Percentiles rank a stretch among this genome's conserved stretches.
phyloP scores from a whole-genome alignment of 2,329 filamentous ascomycete species.

The Zalaria sp. region DNA sequence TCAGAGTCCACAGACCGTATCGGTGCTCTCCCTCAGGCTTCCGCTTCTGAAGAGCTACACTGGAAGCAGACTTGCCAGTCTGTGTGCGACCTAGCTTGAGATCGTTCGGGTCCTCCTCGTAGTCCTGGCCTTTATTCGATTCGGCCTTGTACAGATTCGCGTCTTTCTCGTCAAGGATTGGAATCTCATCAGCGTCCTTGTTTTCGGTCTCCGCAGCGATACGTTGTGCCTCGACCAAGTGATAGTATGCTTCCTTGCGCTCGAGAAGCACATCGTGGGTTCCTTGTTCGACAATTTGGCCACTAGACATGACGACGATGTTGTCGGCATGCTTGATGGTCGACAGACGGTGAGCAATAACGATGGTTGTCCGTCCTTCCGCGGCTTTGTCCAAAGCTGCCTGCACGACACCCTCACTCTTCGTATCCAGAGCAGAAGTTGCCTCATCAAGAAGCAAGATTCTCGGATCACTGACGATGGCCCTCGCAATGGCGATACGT shows the following conservation, averaged over 20 bases:
- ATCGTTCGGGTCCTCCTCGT: conserved; percentile 46
- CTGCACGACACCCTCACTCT: conserved; percentile 88
- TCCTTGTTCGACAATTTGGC: conserved; percentile 83
- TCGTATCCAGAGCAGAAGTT: conserved; percentile 84
- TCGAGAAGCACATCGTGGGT: conserved; percentile 69
- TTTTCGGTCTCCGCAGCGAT: conserved; percentile 51
- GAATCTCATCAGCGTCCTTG: conserved; percentile 34
- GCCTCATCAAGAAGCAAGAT: conserved; percentile 89
- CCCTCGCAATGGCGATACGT: conserved; percentile 85
- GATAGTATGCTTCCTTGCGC: conserved; percentile 59
- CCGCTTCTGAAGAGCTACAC: conserved; percentile 49
- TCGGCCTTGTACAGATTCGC: conserved; percentile 11
- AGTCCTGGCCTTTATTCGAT: conserved; percentile 15
- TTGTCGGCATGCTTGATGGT: conserved; percentile 92
- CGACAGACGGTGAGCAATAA: conserved; percentile 87
- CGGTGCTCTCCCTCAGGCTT: conserved; percentile 29
- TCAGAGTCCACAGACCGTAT: conserved; percentile 60
- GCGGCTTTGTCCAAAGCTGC: conserved; percentile 78
- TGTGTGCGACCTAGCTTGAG: conserved; percentile 40
- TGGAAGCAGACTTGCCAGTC: conserved; percentile 48
- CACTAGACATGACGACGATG: conserved; percentile 82
- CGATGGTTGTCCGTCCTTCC: conserved; percentile 80
- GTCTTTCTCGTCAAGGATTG: conserved; percentile 15
- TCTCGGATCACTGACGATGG: conserved; percentile 81
- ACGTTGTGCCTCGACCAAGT: conserved; percentile 76